Base-by-base conservation (phyloP, 306 rosid genomes). In the Astragalus membranaceus region DNA sequence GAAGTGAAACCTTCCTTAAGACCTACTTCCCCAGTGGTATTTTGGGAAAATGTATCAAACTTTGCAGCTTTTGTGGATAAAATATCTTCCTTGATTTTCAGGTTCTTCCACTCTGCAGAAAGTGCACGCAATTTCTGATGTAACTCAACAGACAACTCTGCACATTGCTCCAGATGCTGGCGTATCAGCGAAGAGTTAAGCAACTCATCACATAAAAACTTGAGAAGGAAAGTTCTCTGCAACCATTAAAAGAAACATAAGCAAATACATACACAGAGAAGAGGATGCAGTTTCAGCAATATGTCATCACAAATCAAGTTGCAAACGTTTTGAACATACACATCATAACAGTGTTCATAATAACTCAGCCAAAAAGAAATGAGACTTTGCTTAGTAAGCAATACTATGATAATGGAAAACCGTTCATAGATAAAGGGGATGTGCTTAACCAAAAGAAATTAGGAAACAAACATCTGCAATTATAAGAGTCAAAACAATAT, bases 131-230 rank as follows among this genome's bases (percentile, higher is more conserved):
- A 74, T 52, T 89, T 95, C 74, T 95, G 99, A 81, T 89, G 95
- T 78, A 88, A 87, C 66, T 95, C 97, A 43, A 67, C 79, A 0
- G 95, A 86, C 55, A 81, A 62, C 83, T 95, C 97, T 7, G 89
- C 70, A 86, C 95, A 95, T 14, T 89, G 95, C 81, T 95, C 99
- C 75, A 95, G 91, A 83, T 95, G 97, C 74, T 89, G 99, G 49
- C 80, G 95, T 55, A 85, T 74, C 50, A 88, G 83, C 61, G 87
- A 69, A 47, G 97, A 85, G 81, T 85, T 86, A 64, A 91, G 95
- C 82, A 95, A 77, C 88, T 95, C 99, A 57, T 91, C 99, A 55
- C 97, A 89, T 65, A 95, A 81, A 83, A 85, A 88, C 81, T 91
- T 91, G 69, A 95, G 84, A 39, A 91, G 83, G 78, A 86, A 87